Evolutionary conservation across 2,329 filamentous ascomycete species (phyloP).

Genomic region (Tothia fuscella): DNA sequence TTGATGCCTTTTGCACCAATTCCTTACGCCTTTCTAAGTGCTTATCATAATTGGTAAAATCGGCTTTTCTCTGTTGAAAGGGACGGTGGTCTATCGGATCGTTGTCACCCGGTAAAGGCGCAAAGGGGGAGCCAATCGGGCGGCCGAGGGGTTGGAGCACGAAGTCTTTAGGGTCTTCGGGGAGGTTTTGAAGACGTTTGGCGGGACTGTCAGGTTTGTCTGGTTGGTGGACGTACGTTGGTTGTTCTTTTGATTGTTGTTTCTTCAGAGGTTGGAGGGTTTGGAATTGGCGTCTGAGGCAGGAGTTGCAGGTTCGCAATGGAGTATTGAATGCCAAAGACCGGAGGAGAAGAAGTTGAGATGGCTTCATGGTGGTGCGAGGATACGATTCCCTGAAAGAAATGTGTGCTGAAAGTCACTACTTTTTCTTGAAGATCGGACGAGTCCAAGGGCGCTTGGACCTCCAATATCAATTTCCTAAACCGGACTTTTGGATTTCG

Average conservation of each 20-base stretch:
- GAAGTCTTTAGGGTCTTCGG: not conserved
- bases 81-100: slow-evolving; percentile 36
- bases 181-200: not conserved
- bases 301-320: not conserved
- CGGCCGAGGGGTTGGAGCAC: slow-evolving; percentile 43
- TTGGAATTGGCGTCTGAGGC: slow-evolving; percentile 7
- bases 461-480: too few relatives aligned
- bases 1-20: slow-evolving; percentile 65
- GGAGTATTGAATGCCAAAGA: not conserved
- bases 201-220: not conserved
- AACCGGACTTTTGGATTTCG: too few relatives aligned
- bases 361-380: slow-evolving; percentile 5
- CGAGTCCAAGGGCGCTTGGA: too few relatives aligned
- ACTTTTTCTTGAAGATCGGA: too few relatives aligned
- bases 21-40: slow-evolving; percentile 65
- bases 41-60: slow-evolving; percentile 76
- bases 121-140: slow-evolving; percentile 69
- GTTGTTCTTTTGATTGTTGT: not conserved
- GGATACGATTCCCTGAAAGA: too few relatives aligned
- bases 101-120: slow-evolving; percentile 70
- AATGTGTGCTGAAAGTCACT: too few relatives aligned
- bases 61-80: slow-evolving; percentile 56
- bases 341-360: slow-evolving; percentile 7
- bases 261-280: not conserved
- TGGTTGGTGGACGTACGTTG: not conserved